phyloP scores from a whole-genome alignment of 306 rosid genomes.

The Rosa persica region DNA sequence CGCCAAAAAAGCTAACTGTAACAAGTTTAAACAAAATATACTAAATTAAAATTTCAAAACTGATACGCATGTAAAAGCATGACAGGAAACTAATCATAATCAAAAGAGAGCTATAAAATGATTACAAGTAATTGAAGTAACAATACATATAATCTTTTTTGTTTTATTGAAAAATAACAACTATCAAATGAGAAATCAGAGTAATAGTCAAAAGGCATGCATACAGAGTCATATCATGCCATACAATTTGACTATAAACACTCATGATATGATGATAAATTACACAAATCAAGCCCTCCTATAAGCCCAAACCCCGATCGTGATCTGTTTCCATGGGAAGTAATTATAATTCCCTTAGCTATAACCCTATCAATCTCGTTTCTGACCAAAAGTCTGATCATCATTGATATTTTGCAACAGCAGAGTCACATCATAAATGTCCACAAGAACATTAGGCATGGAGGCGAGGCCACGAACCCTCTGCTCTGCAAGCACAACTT shows the following conservation, averaged over 20 bases:
- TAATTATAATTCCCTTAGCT: not conserved
- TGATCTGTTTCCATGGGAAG: not conserved
- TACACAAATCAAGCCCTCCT: not conserved
- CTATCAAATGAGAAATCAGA: not conserved
- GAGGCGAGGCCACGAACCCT: not conserved
- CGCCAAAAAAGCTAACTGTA: too few species aligned
- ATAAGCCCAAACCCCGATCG: not conserved
- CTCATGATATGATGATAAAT: not conserved
- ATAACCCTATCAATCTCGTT: not conserved
- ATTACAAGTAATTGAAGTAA: too few species aligned
- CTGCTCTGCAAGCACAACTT: not conserved
- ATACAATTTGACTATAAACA: not conserved
- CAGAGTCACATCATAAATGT: slow-evolving; percentile 8
- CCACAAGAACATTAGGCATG: slow-evolving; percentile 8
- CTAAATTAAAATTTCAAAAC: not conserved
- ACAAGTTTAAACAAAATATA: too few species aligned
- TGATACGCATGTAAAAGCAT: not conserved
- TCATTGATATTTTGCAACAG: slow-evolving; percentile 1
- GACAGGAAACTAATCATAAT: not conserved
- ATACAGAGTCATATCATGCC: not conserved
- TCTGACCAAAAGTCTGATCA: not conserved
- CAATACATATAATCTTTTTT: not conserved
- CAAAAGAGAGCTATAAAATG: not conserved
- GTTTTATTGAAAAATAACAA: not conserved
- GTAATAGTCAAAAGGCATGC: not conserved